Evolutionary conservation across 1,139 yeast species (phyloP).

Genomic region (Lodderomyces pseudojiufengensis): DNA sequence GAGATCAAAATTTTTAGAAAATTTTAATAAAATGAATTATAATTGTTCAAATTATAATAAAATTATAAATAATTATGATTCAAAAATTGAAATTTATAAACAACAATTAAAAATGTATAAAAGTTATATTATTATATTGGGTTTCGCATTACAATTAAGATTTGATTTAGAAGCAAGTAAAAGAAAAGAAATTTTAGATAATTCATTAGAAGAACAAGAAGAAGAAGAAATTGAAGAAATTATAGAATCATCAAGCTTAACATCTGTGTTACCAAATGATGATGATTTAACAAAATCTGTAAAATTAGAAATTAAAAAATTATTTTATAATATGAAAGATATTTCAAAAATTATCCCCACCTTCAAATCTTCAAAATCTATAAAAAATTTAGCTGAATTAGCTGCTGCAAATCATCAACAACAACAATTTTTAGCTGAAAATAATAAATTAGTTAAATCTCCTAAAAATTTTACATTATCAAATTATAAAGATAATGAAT

Average conservation of each 20-base stretch:
- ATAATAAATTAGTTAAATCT: constrained; percentile 31
- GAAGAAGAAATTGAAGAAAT: constrained; percentile 23
- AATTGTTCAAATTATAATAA: constrained; percentile 34
- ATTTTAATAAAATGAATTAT: constrained; percentile 25
- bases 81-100: constrained; percentile 40
- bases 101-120: constrained; percentile 44
- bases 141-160: constrained; percentile 47
- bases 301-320: constrained; percentile 34
- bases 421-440: constrained; percentile 6
- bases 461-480: constrained; percentile 44
- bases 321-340: constrained; percentile 35
- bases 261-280: constrained; percentile 16
- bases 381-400: constrained; percentile 26
- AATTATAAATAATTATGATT: constrained; percentile 37
- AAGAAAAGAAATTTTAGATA: constrained; percentile 15
- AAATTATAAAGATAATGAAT: constrained; percentile 34
- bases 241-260: background rate
- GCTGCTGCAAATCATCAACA: constrained; percentile 7
- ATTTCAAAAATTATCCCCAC: constrained; percentile 38
- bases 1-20: constrained; percentile 29
- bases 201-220: constrained; percentile 25
- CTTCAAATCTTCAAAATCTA: constrained; percentile 32
- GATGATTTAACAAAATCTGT: constrained; percentile 36
- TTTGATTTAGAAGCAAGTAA: constrained; percentile 2
- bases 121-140: constrained; percentile 43